Conservation (phyloP, 441 rosid genomes). For the Mallotus repandus region DNA sequence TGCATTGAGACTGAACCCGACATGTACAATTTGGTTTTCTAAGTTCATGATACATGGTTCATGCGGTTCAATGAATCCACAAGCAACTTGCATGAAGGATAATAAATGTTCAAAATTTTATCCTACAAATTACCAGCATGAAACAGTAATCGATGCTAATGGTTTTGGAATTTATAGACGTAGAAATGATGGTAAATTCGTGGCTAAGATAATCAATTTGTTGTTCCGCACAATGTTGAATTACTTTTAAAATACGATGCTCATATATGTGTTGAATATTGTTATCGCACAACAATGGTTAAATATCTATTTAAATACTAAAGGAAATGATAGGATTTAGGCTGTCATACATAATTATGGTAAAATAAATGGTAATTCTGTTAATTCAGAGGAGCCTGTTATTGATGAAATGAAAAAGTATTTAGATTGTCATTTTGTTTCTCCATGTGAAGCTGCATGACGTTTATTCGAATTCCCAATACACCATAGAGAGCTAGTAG, state of each 20-base stretch:
- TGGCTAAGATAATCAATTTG: not conserved
- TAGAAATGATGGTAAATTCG: not conserved
- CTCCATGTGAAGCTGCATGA: not conserved
- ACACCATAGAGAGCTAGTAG: not conserved
- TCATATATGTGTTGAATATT: not conserved
- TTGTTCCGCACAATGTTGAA: not conserved
- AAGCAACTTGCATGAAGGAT: not conserved
- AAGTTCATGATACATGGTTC: not conserved
- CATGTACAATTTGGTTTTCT: not conserved
- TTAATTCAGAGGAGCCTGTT: not conserved
- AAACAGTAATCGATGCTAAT: not conserved
- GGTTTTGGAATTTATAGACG: not conserved
- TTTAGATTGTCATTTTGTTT: no score
- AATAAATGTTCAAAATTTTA: not conserved
- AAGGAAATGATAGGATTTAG: not conserved
- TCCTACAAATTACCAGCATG: not conserved
- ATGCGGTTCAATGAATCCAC: not conserved
- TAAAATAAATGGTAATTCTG: not conserved
- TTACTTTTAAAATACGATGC: no score
- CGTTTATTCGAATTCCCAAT: no score
- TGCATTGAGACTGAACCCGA: no score
- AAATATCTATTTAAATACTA: not conserved
- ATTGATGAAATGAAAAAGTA: conserved; percentile 7
- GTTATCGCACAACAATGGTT: not conserved
- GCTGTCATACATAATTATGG: not conserved